These are phyloP conservation scores for Aspergillaceae sp. DNA, from an alignment of 2,329 filamentous ascomycete species.

Conservation along the genomic window DNA sequence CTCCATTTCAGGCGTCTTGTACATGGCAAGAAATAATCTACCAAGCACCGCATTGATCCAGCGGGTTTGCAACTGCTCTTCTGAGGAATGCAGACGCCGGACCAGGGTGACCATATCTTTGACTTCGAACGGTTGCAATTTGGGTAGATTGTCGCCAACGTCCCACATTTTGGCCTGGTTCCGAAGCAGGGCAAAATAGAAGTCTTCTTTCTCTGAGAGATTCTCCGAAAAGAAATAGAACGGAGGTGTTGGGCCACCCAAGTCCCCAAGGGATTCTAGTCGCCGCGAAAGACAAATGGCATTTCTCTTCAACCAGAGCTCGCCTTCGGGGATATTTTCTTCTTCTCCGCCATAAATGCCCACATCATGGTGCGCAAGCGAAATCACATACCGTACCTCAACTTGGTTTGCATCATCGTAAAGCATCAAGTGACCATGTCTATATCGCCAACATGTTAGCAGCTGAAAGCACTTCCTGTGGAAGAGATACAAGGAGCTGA, in stretches of 20 bases:
- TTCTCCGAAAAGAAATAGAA: conserved; percentile 95
- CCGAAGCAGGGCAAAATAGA: conserved; percentile 84
- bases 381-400: conserved; percentile 93
- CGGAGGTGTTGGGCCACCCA: conserved; percentile 59
- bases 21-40: conserved; percentile 76
- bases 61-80: conserved; percentile 80
- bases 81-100: conserved; percentile 80
- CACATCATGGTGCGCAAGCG: conserved; percentile 72
- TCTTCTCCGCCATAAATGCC: conserved; percentile 70
- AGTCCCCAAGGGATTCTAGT: conserved; percentile 43
- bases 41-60: conserved; percentile 93
- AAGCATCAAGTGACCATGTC: conserved; percentile 91
- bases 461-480: conserved; percentile 1
- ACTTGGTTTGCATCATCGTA: conserved; percentile 94
- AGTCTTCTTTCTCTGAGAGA: conserved; percentile 94
- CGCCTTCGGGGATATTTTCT: conserved; percentile 72
- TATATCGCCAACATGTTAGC: conserved; percentile 26
- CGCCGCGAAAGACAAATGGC: conserved; percentile 72
- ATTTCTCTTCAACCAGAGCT: conserved; percentile 92
- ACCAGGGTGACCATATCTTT: conserved; percentile 83
- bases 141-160: conserved; percentile 51
- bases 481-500: neutral
- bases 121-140: conserved; percentile 68
- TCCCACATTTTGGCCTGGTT: conserved; percentile 66
- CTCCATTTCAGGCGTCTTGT: conserved; percentile 75